Base-by-base conservation (phyloP, 2,329 filamentous ascomycete species). In the Scedosporium aurantiacum region DNA sequence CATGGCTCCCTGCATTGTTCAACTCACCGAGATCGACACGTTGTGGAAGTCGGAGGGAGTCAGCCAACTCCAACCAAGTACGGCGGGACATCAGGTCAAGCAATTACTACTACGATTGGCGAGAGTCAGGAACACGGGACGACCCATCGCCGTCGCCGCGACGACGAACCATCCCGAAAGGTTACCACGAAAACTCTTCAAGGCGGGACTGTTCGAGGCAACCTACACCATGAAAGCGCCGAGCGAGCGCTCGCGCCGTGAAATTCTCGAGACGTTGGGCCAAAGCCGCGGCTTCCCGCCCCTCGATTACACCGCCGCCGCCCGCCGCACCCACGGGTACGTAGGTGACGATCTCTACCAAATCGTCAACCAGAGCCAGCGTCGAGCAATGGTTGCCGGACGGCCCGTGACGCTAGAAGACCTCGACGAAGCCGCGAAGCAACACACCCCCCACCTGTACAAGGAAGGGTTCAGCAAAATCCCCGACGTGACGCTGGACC, bases 401-500 rank as follows among this genome's bases (percentile, higher is more conserved):
- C 27, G 60, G 8, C 57, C 65, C 1, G 6, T 72, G 3, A 68
- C 65, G 2, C 65, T 70, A 21, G 67, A 72, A 75, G 76, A 96
- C 65, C 94, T 97, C 72, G 77, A 87, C 25, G 77, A 79, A 1
- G 92, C 91, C 2, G 80, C 97, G 2, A 84, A 88, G 8, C 82
- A 83, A 62, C 75, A 72, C 43, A 71, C 70, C 0, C 76, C 76
- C 83, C 96, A 64, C 82, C 90, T 70, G 85, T 91, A 27, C 72
- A 86, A 91, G 58, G 93, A 99, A 75, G 94, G 94, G 56, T 99
- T 99, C 73, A 91, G 91, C 12, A 94, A 91, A 0, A 91, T 97
- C 54, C 94, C 94, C 6, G 87, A 92, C 70, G 93, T 94, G 4
- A 96, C 91, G 0, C 99, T 94, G 91, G 80, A 85, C 55, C 89